Conservation (phyloP, 768 basidiomycete genomes). For the Suillus occidentalis region DNA sequence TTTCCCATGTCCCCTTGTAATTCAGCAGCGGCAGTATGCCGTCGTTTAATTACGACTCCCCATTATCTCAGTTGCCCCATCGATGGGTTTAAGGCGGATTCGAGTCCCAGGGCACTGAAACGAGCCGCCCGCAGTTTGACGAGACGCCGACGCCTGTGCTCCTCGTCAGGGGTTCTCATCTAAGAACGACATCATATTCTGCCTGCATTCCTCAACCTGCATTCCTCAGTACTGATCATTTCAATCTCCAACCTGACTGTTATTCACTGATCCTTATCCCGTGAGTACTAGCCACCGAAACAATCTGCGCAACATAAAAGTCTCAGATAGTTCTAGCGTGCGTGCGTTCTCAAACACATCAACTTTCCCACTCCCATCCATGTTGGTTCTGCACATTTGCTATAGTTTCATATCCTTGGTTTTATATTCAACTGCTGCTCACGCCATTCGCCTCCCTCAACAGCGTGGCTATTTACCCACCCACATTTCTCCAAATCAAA, state of each 20-base stretch:
- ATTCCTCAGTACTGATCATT: slow-evolving; percentile 52
- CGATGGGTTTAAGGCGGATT: slow-evolving; percentile 23
- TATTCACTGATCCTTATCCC: slow-evolving; percentile 34
- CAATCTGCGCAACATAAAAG: not conserved
- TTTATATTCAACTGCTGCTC: slow-evolving; percentile 19
- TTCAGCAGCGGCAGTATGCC: slow-evolving; percentile 37
- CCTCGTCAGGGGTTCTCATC: slow-evolving; percentile 9
- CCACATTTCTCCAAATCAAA: slow-evolving; percentile 18
- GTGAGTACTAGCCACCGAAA: slow-evolving; percentile 30
- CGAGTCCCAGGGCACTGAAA: slow-evolving; percentile 9
- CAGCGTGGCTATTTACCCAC: slow-evolving; percentile 18
- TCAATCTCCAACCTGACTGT: slow-evolving; percentile 31
- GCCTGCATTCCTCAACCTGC: slow-evolving; percentile 51
- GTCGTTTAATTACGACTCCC: slow-evolving; percentile 37
- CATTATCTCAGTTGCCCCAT: slow-evolving; percentile 32
- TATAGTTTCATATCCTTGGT: slow-evolving; percentile 23
- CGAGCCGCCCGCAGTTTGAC: slow-evolving; percentile 13
- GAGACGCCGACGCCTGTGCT: slow-evolving; percentile 16
- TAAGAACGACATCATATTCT: slow-evolving; percentile 29
- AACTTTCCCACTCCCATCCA: slow-evolving; percentile 7
- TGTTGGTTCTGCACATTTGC: slow-evolving; percentile 18
- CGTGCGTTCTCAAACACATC: slow-evolving; percentile 8
- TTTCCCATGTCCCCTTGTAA: slow-evolving; percentile 41
- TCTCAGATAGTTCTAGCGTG: slow-evolving; percentile 7
- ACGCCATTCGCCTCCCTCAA: slow-evolving; percentile 15